Base-by-base conservation (phyloP, 2,329 filamentous ascomycete species). In the Sporothrix mexicana region DNA sequence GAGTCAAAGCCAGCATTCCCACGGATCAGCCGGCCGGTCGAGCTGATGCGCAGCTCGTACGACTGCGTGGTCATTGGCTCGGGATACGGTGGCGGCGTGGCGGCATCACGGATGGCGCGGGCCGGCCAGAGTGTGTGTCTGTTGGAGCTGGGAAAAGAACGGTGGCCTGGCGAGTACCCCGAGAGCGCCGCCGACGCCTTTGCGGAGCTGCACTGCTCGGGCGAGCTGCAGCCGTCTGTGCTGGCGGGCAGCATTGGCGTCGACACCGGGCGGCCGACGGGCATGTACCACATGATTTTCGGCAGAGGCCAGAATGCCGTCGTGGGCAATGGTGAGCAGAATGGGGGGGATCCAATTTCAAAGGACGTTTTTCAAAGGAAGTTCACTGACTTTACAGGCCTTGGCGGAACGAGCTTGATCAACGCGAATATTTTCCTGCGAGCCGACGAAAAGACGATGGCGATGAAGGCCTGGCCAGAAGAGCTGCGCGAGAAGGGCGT, bases 11-110 rank as follows among this genome's bases (percentile, higher is more conserved):
- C 3, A 7, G 30, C 66, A 1, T 89, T 85, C 74, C 88, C 87
- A 0, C 84, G 88, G 1, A 85, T 90, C 73, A 88, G 87, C 25
- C 86, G 84, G 73, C 85, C 87, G 0, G 84, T 90, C 13, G 86
- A 90, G 77, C 80, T 89, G 36, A 85, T 91, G 78, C 83, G 85
- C 36, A 81, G 82, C 72, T 81, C 81, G 7, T 92, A 93, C 76
- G 90, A 92, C 80, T 87, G 87, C 53, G 85, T 93, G 12, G 88
- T 92, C 43, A 88, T 92, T 73, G 90, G 91, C 1, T 91, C 89
- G 10, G 91, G 91, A 0, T 93, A 92, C 78, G 91, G 91, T 30
- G 90, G 89, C 53, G 88, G 86, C 30, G 87, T 92, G 23, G 90
- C 90, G 2, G 90, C 90, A 0, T 88, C 88, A 25, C 85, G 90